Conservation (phyloP, 2,329 filamentous ascomycete genomes). For the Colletotrichum sp. region DNA sequence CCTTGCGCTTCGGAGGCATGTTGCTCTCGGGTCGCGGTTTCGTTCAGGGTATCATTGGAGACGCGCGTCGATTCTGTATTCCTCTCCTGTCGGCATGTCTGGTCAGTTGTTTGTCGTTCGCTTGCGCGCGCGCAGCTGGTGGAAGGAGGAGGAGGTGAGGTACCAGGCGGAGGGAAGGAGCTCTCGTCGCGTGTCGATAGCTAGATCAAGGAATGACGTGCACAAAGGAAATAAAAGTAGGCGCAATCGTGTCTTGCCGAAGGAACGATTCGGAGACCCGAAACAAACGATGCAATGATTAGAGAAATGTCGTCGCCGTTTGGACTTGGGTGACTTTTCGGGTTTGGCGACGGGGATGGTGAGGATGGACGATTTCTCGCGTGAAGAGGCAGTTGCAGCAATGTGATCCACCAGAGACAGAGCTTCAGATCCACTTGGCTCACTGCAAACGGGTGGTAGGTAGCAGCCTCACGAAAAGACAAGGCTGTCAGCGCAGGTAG, state of each 20-base stretch:
- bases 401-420: not conserved
- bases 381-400: slow-evolving; percentile 15
- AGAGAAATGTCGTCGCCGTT: not conserved
- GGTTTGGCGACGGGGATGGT: not conserved
- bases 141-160: not conserved
- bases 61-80: not conserved
- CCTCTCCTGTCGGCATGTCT: not conserved
- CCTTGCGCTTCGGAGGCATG: slow-evolving; percentile 68
- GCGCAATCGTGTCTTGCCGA: not conserved
- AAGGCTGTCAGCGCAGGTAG: slow-evolving; percentile 6
- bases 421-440: slow-evolving; percentile 15
- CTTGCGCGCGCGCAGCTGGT: not conserved
- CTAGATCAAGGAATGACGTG: not conserved
- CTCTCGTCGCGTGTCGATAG: slow-evolving; percentile 20
- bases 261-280: not conserved
- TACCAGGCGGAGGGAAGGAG: slow-evolving; percentile 5
- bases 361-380: slow-evolving; percentile 15
- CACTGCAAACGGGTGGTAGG: slow-evolving; percentile 4
- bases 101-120: not conserved
- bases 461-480: slow-evolving; percentile 18
- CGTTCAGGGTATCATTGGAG: slow-evolving; percentile 24
- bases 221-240: not conserved
- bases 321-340: not conserved
- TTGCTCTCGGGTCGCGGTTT: slow-evolving; percentile 23
- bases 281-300: not conserved